Evolutionary conservation across 441 rosid genomes (phyloP).

Genomic region (Lagerstroemia fauriei): DNA sequence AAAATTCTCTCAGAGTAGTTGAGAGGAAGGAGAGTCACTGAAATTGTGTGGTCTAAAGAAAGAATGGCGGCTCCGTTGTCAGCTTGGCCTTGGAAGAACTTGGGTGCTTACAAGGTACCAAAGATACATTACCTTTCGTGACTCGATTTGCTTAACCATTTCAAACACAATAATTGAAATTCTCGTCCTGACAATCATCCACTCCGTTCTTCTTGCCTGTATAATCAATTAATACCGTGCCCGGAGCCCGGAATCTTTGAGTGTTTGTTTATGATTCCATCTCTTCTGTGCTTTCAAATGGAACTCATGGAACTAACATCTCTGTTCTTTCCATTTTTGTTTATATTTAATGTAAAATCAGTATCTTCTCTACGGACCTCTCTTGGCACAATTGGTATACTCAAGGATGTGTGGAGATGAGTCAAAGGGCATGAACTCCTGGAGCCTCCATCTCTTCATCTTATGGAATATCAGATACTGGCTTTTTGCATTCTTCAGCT

Average conservation of each 20-base stretch:
- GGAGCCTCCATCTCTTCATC: slow-evolving; percentile 66
- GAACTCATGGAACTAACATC: no score
- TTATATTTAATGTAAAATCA: slow-evolving; percentile 26
- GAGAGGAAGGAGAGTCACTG: background rate
- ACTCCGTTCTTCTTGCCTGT: no score
- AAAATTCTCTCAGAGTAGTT: background rate
- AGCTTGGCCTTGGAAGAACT: slow-evolving; percentile 86
- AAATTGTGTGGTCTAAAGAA: background rate
- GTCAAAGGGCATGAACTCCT: slow-evolving; percentile 38
- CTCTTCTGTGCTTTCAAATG: no score
- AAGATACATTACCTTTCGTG: background rate
- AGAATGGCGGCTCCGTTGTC: slow-evolving; percentile 55
- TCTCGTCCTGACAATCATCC: no score
- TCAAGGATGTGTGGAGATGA: slow-evolving; percentile 48
- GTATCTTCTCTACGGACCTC: slow-evolving; percentile 81
- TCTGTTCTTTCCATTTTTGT: background rate
- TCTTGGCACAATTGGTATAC: slow-evolving; percentile 59
- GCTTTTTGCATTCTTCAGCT: slow-evolving; percentile 44
- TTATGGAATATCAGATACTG: slow-evolving; percentile 46
- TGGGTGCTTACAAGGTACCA: slow-evolving; percentile 77
- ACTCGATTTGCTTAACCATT: no score
- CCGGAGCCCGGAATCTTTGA: no score
- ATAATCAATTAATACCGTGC: no score
- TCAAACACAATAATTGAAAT: no score
- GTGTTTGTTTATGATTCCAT: no score